Evolutionary conservation across 1,284 basidiomycete species (phyloP).

Genomic region (Trichosporon sp.): DNA sequence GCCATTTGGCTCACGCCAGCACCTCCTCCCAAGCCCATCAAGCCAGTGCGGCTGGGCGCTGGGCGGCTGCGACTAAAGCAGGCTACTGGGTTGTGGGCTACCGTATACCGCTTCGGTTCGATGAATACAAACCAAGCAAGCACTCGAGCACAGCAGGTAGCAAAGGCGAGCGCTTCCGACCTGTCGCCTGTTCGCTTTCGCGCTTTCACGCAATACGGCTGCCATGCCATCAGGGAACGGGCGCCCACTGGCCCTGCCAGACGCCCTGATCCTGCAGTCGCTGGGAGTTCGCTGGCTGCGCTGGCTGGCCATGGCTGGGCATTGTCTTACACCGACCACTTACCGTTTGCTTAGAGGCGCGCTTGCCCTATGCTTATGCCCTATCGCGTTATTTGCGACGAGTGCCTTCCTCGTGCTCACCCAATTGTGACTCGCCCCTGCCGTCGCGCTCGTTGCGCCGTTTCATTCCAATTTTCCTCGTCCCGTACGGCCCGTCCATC

Average conservation of each 20-base stretch:
- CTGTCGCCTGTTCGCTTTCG: neutral
- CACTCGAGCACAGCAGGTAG: neutral
- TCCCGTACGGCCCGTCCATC: neutral
- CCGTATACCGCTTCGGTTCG: neutral
- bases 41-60: neutral
- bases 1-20: no score
- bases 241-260: neutral
- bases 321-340: neutral
- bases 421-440: neutral
- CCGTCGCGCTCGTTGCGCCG: neutral
- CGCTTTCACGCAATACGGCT: neutral
- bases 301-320: neutral
- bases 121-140: neutral
- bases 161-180: neutral
- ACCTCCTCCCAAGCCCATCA: neutral
- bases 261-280: no score
- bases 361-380: no score
- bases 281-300: no score
- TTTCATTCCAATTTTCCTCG: constrained; percentile 1
- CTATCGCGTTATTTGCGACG: neutral
- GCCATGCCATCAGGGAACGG: neutral
- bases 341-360: neutral
- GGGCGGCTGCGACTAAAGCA: no score
- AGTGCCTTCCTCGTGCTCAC: neutral
- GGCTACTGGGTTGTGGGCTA: neutral